Percentiles rank a stretch among this genome's conserved stretches.
These are phyloP conservation scores for Coelastrella sp. DNA, from an alignment of 139 green algal species.

Conservation along the genomic window DNA sequence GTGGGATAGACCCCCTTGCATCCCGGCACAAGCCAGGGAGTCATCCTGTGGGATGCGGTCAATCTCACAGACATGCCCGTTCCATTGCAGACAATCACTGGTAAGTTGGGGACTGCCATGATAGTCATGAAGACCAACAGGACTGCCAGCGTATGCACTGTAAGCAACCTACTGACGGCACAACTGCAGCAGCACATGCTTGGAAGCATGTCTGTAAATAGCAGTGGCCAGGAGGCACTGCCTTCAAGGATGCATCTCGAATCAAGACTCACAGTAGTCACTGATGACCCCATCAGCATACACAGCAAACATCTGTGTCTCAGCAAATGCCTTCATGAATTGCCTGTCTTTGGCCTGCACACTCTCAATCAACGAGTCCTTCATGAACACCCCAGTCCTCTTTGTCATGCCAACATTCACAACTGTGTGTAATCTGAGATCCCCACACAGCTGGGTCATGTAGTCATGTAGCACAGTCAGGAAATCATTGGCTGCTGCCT, in stretches of 20 bases:
- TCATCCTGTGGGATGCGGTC: too few relatives aligned
- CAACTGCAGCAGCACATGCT: neutral
- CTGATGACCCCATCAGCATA: conserved; percentile 75
- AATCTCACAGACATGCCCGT: too few relatives aligned
- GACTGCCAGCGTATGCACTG: too few relatives aligned
- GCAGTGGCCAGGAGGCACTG: neutral
- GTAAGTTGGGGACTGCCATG: too few relatives aligned
- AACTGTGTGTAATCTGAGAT: conserved; percentile 85
- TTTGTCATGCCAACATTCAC: conserved; percentile 79
- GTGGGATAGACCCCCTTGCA: too few relatives aligned
- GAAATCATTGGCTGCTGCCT: conserved; percentile 51
- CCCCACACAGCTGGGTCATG: conserved; percentile 68
- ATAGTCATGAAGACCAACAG: too few relatives aligned
- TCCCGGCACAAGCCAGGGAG: too few relatives aligned
- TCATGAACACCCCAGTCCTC: conserved; percentile 63
- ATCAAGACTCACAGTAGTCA: conserved; percentile 48
- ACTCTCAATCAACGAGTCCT: conserved; percentile 82
- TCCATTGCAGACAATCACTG: too few relatives aligned
- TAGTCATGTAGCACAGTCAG: conserved; percentile 55
- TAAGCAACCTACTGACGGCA: too few relatives aligned
- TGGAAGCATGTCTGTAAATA: neutral
- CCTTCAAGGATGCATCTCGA: neutral
- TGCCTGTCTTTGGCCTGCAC: conserved; percentile 68
- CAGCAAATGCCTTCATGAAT: conserved; percentile 85
- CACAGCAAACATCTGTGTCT: conserved; percentile 92